Conservation (phyloP, 805 yeast species). For the Pichia cephalocereana region DNA sequence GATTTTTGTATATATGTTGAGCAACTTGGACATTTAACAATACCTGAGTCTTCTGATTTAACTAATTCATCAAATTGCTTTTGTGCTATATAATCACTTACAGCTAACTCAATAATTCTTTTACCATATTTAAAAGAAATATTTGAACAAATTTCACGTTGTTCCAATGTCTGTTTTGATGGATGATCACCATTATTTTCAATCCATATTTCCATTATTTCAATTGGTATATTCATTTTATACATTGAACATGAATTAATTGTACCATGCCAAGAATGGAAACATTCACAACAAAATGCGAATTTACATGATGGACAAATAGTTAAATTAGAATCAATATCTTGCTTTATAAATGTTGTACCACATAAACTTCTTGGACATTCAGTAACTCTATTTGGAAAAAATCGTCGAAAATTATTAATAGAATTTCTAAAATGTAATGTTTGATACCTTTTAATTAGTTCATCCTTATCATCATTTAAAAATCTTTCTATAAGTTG, state of each 20-base stretch:
- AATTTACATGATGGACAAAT: slow-evolving; percentile 41
- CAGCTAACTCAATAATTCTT: slow-evolving; percentile 31
- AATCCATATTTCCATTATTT: slow-evolving; percentile 29
- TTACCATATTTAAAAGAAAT: slow-evolving; percentile 35
- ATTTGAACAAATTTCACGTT: slow-evolving; percentile 25
- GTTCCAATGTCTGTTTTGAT: slow-evolving; percentile 8
- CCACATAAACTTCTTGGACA: slow-evolving; percentile 43
- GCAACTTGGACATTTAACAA: slow-evolving; percentile 47
- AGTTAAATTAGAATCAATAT: slow-evolving; percentile 37
- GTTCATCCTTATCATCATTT: slow-evolving; percentile 1
- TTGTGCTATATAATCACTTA: slow-evolving; percentile 39
- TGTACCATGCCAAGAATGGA: slow-evolving; percentile 54
- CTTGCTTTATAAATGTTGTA: slow-evolving; percentile 37
- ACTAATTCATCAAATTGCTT: slow-evolving; percentile 36
- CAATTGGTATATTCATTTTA: slow-evolving; percentile 28
- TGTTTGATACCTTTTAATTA: slow-evolving; percentile 29
- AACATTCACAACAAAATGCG: slow-evolving; percentile 49
- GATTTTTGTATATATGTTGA: slow-evolving; percentile 38
- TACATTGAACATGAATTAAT: slow-evolving; percentile 34
- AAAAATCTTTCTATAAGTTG: slow-evolving; percentile 28
- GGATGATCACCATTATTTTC: slow-evolving; percentile 17
- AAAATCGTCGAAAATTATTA: slow-evolving; percentile 33
- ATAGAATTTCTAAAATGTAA: slow-evolving; percentile 33
- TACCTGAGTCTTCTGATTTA: slow-evolving; percentile 30
- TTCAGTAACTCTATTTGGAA: slow-evolving; percentile 38